Evolutionary conservation across 2,329 filamentous ascomycete genomes (phyloP), one percentile per base, ranked within the genome.

Genomic region (Fusarium tjaetaba): DNA sequence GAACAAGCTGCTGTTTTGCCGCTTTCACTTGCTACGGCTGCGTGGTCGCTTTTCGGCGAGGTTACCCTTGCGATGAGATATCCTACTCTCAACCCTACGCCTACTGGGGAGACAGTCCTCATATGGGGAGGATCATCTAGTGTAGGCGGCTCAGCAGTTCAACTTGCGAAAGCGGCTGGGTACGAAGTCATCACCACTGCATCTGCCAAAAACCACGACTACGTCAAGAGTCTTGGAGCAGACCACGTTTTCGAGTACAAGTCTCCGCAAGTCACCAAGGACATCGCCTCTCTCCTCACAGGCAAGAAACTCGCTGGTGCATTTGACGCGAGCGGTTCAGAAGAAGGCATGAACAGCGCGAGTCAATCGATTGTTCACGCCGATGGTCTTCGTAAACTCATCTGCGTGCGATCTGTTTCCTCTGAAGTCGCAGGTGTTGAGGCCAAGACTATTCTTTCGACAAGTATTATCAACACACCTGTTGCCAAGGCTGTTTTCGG

Each of bases 111-210:
- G 38, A 42, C 46, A 1, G 61, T 76, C 2, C 52, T 76, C 16
- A 68, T 82, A 45, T 89, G 86, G 85, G 87, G 87, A n/a, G 88
- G 87, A 1, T 83, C 85, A 6, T 84, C 84, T 0, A 82, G 80
- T 22, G 85, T 86, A 1, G 86, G 87, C 2, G 82, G 82, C 45
- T 83, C 82, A 48, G 84, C 84, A 2, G 83, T 87, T 16, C 87
- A 88, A 67, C 79, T 88, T 1, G 82, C 83, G 3, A 77, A 79
- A 11, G 82, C 81, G 0, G 81, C 84, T 2, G 86, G 86, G 0
- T 86, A 84, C 65, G 78, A 84, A 20, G 85, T 88, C 16, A 73
- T 87, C 45, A 78, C 83, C 1, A 86, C 84, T 1, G 81, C 82
- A 1, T 85, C 84, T 0, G 72, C 79, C 18, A 81, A 78, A 46